These are phyloP conservation scores for Vaccinium corymbosum DNA, from an alignment of 148 eudicot genomes.

Conservation along the genomic window DNA sequence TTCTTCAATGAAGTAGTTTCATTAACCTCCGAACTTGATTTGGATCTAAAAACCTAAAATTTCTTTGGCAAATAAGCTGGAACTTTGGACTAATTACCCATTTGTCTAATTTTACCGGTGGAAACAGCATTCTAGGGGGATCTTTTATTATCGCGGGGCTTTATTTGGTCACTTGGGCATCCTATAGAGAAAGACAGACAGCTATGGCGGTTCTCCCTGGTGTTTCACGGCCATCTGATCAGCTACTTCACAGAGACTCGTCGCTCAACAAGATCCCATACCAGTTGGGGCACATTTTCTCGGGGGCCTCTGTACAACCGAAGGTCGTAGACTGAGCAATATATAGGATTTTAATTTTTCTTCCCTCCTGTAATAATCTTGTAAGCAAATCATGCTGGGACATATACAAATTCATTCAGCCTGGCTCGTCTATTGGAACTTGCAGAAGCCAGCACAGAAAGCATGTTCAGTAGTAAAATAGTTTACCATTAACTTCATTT, in stretches of 20 bases:
- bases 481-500: not conserved
- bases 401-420: not conserved
- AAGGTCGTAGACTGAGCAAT: constrained; percentile 64
- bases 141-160: constrained; percentile 40
- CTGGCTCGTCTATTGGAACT: not conserved
- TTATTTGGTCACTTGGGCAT: constrained; percentile 91
- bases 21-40: not conserved
- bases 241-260: constrained; percentile 48
- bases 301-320: constrained; percentile 44
- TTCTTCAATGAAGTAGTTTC: not conserved
- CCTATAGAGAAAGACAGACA: constrained; percentile 61
- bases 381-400: not conserved
- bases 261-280: constrained; percentile 39
- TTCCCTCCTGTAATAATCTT: constrained; percentile 9
- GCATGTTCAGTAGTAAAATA: constrained; percentile 4
- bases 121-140: constrained; percentile 42
- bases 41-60: not conserved
- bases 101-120: constrained; percentile 7
- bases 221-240: constrained; percentile 45
- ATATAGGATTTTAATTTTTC: constrained; percentile 11
- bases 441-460: not conserved
- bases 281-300: constrained; percentile 43
- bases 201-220: constrained; percentile 27
- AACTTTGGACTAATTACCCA: not conserved
- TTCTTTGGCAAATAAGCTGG: not conserved